Evolutionary conservation across 2,329 filamentous ascomycete genomes (phyloP).

Genomic region (Pseudocercospora pini-densiflorae): DNA sequence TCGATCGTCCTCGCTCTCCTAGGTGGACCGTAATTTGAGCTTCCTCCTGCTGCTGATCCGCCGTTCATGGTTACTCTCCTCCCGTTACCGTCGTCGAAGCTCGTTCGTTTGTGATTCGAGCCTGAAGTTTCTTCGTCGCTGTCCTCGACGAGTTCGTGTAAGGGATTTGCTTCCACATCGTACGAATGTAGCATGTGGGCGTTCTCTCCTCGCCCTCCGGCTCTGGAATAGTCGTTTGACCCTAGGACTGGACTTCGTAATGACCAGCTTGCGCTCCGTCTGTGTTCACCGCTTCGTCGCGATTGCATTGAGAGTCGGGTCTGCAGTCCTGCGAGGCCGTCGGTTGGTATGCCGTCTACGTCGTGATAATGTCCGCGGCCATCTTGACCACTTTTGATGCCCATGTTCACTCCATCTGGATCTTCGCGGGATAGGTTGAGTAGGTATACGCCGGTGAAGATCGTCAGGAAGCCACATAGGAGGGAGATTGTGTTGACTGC

Average conservation of each 20-base stretch:
- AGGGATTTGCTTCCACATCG: conserved; percentile 74
- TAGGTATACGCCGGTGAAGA: conserved; percentile 93
- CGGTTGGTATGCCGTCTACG: conserved; percentile 83
- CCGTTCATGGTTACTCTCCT: conserved; percentile 21
- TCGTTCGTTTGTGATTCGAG: conserved; percentile 39
- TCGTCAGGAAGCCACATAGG: conserved; percentile 89
- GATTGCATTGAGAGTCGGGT: conserved; percentile 94
- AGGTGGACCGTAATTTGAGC: conserved; percentile 17
- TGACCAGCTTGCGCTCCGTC: conserved; percentile 60
- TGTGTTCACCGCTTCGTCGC: conserved; percentile 68
- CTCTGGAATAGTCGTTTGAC: conserved; percentile 51
- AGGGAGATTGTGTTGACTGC: conserved; percentile 90
- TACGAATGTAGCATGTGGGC: conserved; percentile 81
- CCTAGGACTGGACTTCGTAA: conserved; percentile 43
- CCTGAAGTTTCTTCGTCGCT: conserved; percentile 63
- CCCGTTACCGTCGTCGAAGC: conserved; percentile 38
- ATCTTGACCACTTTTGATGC: conserved; percentile 51
- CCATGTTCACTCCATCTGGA: conserved; percentile 73
- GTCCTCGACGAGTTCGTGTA: conserved; percentile 80
- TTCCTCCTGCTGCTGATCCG: conserved; percentile 6
- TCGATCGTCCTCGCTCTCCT: conserved; percentile 21
- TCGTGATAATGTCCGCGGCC: conserved; percentile 45
- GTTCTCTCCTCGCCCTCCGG: conserved; percentile 15
- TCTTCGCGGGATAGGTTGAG: conserved; percentile 94
- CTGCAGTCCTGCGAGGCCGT: conserved; percentile 85